Base-by-base conservation (phyloP, 2,329 filamentous ascomycete species). In the Alternaria arborescens region DNA sequence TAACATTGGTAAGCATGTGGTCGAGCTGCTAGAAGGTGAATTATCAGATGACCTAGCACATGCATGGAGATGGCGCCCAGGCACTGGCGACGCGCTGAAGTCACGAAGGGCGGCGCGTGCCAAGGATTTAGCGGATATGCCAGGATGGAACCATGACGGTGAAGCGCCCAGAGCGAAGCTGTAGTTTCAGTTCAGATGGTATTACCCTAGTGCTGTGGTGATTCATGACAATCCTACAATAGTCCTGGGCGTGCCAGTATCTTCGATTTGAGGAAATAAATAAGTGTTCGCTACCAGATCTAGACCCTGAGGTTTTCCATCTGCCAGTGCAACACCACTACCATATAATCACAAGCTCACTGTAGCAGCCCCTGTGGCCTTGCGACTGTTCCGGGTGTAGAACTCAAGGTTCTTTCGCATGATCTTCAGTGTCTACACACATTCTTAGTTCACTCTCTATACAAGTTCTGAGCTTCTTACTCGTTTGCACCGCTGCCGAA, bases 1-100 rank as follows among this genome's bases (percentile, higher is more conserved):
- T 1, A 82, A 75, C 48, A 82, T 83, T 52, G 82, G 82, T 2
- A 82, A 80, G 55, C 80, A 83, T 58, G 78, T 83, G 3, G 81
- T 83, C 11, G 81, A 82, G 65, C 61, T 83, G 44, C 67, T 83
- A 5, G 81, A 83, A 60, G 79, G 75, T 2, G 73, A 66, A 4
- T 65, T 83, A 12, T 73, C 78, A 0, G 67, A 78, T 5, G 78
- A 82, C 18, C 62, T 83, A 43, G 68, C 77, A 5, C 62, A 79
- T 44, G 78, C 79, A 2, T 83, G 82, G 82, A 76, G 75, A 60
- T 83, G 82, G 82, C 74, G 82, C 12, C 81, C 80, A 2, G 81
- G 81, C 22, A 62, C 34, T 3, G 81, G 81, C 22, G 80, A 83
- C 71, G 78, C 81, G 3, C 67, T 80, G 8, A 81, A 77, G 67